Evolutionary conservation across 2,329 filamentous ascomycete species (phyloP).

Genomic region (Macrophomina tecta): DNA sequence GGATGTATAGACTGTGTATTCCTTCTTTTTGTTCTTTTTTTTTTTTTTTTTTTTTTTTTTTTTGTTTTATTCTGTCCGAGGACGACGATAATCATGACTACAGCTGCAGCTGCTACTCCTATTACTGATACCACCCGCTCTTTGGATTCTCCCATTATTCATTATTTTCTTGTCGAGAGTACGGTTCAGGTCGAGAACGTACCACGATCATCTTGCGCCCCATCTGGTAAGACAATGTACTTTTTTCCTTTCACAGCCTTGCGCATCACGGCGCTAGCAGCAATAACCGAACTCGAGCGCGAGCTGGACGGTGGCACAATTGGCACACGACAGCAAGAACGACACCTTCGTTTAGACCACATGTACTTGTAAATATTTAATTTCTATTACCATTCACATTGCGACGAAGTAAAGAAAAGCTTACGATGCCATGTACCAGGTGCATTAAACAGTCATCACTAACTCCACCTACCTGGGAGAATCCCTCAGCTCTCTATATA

Average conservation of each 20-base stretch:
- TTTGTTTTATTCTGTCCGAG: background rate
- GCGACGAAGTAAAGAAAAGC: background rate
- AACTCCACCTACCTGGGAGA: background rate
- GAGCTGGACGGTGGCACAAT: background rate
- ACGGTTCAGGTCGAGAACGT: background rate
- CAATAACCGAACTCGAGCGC: background rate
- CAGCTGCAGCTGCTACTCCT: too few species aligned
- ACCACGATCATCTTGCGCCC: background rate
- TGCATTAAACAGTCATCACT: background rate
- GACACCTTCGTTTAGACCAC: background rate
- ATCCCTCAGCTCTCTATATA: background rate
- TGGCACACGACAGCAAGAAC: background rate
- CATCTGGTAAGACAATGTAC: background rate
- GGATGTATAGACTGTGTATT: too few species aligned
- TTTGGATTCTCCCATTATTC: background rate
- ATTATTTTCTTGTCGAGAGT: background rate
- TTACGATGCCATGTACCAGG: background rate
- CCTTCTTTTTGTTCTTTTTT: background rate
- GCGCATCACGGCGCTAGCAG: background rate
- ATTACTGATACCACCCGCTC: constrained; percentile 19
- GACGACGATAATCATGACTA: background rate
- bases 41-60: background rate
- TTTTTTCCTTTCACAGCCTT: background rate
- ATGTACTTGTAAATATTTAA: constrained; percentile 14
- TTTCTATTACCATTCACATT: constrained; percentile 5